A percentile compares a stretch with the other conserved stretches of the same genome.
Evolutionary conservation across 441 rosid species (phyloP).

Genomic region (Populus trichocarpa): DNA sequence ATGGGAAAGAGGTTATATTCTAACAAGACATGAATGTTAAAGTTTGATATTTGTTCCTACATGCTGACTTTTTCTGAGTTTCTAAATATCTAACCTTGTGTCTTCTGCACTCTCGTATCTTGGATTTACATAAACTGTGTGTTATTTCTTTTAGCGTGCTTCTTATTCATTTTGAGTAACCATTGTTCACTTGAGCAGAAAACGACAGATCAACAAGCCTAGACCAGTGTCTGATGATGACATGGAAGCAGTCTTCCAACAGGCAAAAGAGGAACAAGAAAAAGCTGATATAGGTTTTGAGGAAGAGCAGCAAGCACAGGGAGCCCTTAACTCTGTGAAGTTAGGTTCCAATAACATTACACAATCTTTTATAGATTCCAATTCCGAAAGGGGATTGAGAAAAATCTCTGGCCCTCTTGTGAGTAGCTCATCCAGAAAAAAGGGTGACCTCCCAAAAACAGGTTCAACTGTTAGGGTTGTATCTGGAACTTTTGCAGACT

Average conservation of each 20-base stretch:
- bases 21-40: neutral
- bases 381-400: constrained; percentile 29
- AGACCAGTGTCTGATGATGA: constrained; percentile 64
- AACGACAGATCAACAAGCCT: constrained; percentile 71
- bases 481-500: constrained; percentile 76
- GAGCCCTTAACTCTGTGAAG: constrained; percentile 24
- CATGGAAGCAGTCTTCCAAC: constrained; percentile 63
- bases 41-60: neutral
- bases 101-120: too few species aligned
- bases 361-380: constrained; percentile 27
- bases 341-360: constrained; percentile 25
- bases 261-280: constrained; percentile 77
- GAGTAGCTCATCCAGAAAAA: constrained; percentile 22
- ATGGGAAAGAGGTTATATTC: neutral
- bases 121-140: neutral
- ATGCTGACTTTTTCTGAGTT: neutral
- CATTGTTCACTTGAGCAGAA: constrained; percentile 34
- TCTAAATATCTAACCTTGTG: too few species aligned
- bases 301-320: constrained; percentile 41
- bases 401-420: constrained; percentile 21
- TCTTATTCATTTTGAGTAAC: neutral
- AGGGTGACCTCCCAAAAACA: constrained; percentile 36
- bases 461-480: constrained; percentile 71
- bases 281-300: constrained; percentile 55
- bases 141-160: neutral